These are phyloP conservation scores for Rubia yunnanensis DNA, from an alignment of 257 asterid species.

Conservation along the genomic window DNA sequence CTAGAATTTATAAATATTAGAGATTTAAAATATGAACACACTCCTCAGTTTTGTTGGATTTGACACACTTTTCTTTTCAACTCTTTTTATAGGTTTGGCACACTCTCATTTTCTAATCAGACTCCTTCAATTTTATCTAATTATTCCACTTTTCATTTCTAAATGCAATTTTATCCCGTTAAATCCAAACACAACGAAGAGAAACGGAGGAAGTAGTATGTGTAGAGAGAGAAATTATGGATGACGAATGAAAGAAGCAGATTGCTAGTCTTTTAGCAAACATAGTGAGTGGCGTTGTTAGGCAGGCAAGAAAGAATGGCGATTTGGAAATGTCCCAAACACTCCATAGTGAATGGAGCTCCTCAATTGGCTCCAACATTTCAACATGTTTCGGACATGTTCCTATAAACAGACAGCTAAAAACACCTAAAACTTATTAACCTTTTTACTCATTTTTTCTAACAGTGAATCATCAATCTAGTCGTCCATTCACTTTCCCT, in stretches of 20 bases:
- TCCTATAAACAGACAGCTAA: constrained; percentile 15
- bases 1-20: too few species aligned
- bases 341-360: constrained; percentile 19
- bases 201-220: too few species aligned
- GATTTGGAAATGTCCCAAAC: constrained; percentile 4
- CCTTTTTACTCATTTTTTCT: constrained; percentile 7
- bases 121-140: too few species aligned
- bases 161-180: too few species aligned
- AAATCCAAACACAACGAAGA: too few species aligned
- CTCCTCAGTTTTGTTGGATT: too few species aligned
- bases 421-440: constrained; percentile 4
- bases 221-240: too few species aligned
- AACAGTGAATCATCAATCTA: background rate
- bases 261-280: constrained; percentile 29
- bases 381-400: constrained; percentile 76
- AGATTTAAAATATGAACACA: too few species aligned
- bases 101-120: too few species aligned
- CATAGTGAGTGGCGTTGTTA: constrained; percentile 27
- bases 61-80: too few species aligned
- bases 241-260: constrained; percentile 10
- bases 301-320: background rate
- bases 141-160: too few species aligned
- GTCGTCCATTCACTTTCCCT: constrained; percentile 1
- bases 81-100: too few species aligned
- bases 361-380: constrained; percentile 23